These are phyloP conservation scores for Exophiala phaeomuriformis DNA, from an alignment of 2,329 filamentous ascomycete genomes.

Conservation along the genomic window DNA sequence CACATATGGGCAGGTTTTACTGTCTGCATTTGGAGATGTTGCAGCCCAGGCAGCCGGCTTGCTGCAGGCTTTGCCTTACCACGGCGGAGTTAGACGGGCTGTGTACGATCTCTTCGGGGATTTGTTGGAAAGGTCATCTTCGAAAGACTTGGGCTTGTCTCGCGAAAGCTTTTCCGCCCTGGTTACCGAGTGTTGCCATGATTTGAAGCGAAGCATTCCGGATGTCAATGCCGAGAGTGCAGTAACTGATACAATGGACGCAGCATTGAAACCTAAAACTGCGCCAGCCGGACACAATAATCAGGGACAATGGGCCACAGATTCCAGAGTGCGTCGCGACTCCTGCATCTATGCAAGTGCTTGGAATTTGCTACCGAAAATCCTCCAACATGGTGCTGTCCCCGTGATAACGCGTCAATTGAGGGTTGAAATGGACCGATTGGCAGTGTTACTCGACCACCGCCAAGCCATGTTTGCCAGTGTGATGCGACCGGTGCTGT, in stretches of 20 bases:
- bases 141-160: conserved; percentile 58
- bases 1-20: conserved; percentile 51
- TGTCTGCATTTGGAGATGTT: conserved; percentile 56
- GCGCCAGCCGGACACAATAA: neutral
- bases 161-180: conserved; percentile 57
- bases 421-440: conserved; percentile 68
- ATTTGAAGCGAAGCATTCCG: conserved; percentile 42
- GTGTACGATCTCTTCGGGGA: conserved; percentile 54
- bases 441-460: conserved; percentile 63
- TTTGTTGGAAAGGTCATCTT: conserved; percentile 57
- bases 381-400: conserved; percentile 55
- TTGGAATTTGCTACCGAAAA: conserved; percentile 51
- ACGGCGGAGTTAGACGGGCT: conserved; percentile 50
- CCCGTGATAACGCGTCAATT: conserved; percentile 46
- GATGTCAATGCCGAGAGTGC: neutral
- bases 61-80: conserved; percentile 50
- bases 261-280: neutral
- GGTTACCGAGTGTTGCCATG: conserved; percentile 63
- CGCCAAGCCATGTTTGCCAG: conserved; percentile 71
- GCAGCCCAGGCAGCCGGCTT: conserved; percentile 66
- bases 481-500: conserved; percentile 67
- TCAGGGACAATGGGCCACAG: neutral
- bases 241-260: neutral
- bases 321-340: neutral
- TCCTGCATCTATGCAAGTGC: conserved; percentile 50